These are phyloP conservation scores for Diplocarpon rosae DNA, from an alignment of 2,329 filamentous ascomycete species.

Conservation along the genomic window DNA sequence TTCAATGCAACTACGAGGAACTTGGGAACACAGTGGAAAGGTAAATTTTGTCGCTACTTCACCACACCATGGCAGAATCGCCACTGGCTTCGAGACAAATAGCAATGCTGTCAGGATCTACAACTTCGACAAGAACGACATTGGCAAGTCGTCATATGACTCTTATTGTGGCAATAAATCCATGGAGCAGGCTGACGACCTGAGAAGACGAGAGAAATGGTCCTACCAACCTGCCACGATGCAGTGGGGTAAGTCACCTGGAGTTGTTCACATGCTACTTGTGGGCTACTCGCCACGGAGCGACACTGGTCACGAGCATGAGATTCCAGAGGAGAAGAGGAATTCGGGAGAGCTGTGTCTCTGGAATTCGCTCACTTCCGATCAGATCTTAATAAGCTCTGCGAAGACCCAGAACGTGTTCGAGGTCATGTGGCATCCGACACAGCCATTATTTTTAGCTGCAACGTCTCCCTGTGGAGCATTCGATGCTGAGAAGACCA, in stretches of 20 bases:
- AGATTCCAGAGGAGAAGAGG: constrained; percentile 45
- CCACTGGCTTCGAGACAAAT: constrained; percentile 47
- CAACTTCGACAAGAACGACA: constrained; percentile 29
- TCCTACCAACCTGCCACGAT: constrained; percentile 53
- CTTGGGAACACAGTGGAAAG: constrained; percentile 45
- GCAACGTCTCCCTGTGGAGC: constrained; percentile 42
- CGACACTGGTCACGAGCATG: constrained; percentile 38
- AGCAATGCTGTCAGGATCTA: constrained; percentile 47
- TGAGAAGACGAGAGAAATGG: constrained; percentile 35
- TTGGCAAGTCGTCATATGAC: constrained; percentile 24
- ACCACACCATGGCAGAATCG: constrained; percentile 35
- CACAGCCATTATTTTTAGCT: constrained; percentile 40
- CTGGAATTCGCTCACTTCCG: constrained; percentile 38
- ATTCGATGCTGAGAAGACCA: constrained; percentile 32
- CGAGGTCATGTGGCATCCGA: constrained; percentile 53
- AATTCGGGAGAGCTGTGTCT: constrained; percentile 49
- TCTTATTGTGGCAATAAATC: constrained; percentile 23
- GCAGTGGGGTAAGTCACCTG: constrained; percentile 43
- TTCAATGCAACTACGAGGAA: constrained; percentile 35
- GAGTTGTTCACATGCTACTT: constrained; percentile 40
- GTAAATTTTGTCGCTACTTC: constrained; percentile 53
- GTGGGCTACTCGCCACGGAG: constrained; percentile 54
- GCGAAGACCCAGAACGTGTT: constrained; percentile 50
- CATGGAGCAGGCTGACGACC: constrained; percentile 15
- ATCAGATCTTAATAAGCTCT: constrained; percentile 37